Evolutionary conservation across 75 land plant species (phyloP).

Genomic region (Sequoia sempervirens): DNA sequence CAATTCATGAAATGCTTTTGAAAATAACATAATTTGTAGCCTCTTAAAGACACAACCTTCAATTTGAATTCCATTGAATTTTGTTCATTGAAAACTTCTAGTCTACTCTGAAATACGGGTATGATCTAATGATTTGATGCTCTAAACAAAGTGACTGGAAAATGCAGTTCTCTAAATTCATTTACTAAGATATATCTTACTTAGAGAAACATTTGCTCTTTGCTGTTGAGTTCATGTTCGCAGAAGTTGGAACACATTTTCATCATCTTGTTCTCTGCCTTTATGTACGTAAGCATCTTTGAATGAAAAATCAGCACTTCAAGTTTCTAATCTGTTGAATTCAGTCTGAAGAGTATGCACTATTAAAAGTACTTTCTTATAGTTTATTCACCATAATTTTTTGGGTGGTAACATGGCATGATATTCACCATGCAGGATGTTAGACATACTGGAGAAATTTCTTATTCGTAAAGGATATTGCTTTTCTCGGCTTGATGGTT

Average conservation of each 20-base stretch:
- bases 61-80: too few relatives aligned
- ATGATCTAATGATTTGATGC: too few relatives aligned
- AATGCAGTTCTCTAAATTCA: neutral
- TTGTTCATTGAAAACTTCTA: too few relatives aligned
- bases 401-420: neutral
- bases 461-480: conserved; percentile 86
- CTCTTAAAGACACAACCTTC: too few relatives aligned
- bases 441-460: conserved; percentile 89
- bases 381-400: neutral
- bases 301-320: neutral
- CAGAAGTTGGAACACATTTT: neutral
- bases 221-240: neutral
- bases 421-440: conserved; percentile 57
- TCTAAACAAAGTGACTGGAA: neutral
- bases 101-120: too few relatives aligned
- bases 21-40: neutral
- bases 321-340: neutral
- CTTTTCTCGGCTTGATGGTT: conserved; percentile 91
- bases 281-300: neutral
- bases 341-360: neutral
- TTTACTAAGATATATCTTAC: neutral
- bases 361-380: neutral
- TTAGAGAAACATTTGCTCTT: neutral
- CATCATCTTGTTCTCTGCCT: neutral
- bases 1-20: neutral